A percentile compares a stretch with the other conserved stretches of the same genome.
Conservation (phyloP, 495 filamentous ascomycete species). For the Venustampulla echinocandica region DNA sequence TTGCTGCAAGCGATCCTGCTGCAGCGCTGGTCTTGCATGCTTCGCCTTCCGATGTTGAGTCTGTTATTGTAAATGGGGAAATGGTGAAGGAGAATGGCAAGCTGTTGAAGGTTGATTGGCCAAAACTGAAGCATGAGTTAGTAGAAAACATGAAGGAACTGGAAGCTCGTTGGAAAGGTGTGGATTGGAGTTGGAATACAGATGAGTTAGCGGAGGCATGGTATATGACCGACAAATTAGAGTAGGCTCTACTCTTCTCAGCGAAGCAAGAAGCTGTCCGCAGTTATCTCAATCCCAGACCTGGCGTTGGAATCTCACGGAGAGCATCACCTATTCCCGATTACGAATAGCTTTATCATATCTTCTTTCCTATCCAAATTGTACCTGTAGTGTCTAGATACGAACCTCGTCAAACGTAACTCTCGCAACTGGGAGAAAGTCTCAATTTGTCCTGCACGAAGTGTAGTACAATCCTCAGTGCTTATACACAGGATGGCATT, state of each 20-base stretch:
- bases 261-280: too few relatives aligned
- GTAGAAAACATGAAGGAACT: background rate
- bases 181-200: constrained; percentile 5
- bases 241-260: constrained; percentile 1
- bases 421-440: too few relatives aligned
- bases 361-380: too few relatives aligned
- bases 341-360: too few relatives aligned
- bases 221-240: constrained; percentile 4
- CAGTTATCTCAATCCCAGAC: too few relatives aligned
- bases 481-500: too few relatives aligned
- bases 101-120: constrained; percentile 6
- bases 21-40: constrained; percentile 6
- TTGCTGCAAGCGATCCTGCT: background rate
- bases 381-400: too few relatives aligned
- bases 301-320: too few relatives aligned
- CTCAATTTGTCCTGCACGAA: too few relatives aligned
- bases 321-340: too few relatives aligned
- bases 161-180: constrained; percentile 1
- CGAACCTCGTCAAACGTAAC: too few relatives aligned
- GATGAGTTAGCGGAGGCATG: constrained; percentile 1
- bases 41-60: constrained; percentile 4
- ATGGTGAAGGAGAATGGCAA: constrained; percentile 4
- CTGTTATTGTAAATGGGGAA: constrained; percentile 5
- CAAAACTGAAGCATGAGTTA: constrained; percentile 1
- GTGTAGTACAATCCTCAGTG: too few relatives aligned